These are phyloP conservation scores for Pseudogymnoascus sp. DNA, from an alignment of 2,329 filamentous ascomycete species.

Conservation along the genomic window DNA sequence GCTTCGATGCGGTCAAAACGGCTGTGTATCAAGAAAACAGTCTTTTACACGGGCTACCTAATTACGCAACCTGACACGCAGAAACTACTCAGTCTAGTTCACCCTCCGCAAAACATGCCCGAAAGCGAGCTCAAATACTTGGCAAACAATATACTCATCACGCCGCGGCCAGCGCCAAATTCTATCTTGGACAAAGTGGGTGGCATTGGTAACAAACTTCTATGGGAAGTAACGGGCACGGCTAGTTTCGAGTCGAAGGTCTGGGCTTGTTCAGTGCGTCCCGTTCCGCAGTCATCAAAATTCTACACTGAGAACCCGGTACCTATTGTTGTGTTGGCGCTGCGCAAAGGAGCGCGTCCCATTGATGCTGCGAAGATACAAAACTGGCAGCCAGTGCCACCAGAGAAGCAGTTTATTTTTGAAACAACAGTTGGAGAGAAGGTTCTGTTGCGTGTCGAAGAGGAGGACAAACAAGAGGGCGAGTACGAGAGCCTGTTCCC, in stretches of 20 bases:
- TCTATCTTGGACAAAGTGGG: slow-evolving; percentile 75
- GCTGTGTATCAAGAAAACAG: slow-evolving; percentile 73
- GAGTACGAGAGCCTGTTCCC: slow-evolving; percentile 56
- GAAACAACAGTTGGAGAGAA: slow-evolving; percentile 84
- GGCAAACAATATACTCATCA: slow-evolving; percentile 87
- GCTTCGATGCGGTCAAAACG: slow-evolving; percentile 28
- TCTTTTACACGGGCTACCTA: slow-evolving; percentile 90
- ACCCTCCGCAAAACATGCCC: slow-evolving; percentile 52
- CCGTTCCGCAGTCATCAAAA: slow-evolving; percentile 57
- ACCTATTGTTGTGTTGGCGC: slow-evolving; percentile 75
- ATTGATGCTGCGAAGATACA: slow-evolving; percentile 75
- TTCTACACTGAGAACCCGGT: slow-evolving; percentile 73
- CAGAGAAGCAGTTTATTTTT: slow-evolving; percentile 65
- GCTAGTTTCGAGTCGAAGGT: slow-evolving; percentile 70
- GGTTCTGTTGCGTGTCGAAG: slow-evolving; percentile 71
- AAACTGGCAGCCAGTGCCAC: slow-evolving; percentile 70
- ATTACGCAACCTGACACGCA: slow-evolving; percentile 65
- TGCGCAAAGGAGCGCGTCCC: slow-evolving; percentile 66
- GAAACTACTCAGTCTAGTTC: slow-evolving; percentile 61
- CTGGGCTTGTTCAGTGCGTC: slow-evolving; percentile 77
- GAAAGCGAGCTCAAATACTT: slow-evolving; percentile 71
- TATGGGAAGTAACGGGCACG: slow-evolving; percentile 74
- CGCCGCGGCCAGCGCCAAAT: slow-evolving; percentile 63
- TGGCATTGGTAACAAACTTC: slow-evolving; percentile 74
- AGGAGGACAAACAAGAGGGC: slow-evolving; percentile 55